A percentile compares a stretch with the other conserved stretches of the same genome.
Conservation (phyloP, 257 asterid genomes). For the Rhazya stricta region DNA sequence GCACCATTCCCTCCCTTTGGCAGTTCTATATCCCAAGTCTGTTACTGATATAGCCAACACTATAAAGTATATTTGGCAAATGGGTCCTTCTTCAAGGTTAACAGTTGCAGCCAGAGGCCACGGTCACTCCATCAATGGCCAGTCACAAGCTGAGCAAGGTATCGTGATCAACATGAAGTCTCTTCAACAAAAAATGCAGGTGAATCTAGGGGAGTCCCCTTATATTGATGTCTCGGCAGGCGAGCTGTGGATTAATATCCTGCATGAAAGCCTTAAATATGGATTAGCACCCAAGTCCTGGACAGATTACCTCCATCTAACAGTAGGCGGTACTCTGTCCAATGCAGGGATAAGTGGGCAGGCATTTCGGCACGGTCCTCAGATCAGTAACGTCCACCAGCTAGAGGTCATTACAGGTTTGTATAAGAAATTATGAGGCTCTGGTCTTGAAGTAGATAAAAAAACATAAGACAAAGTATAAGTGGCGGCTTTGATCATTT, state of each 20-base stretch:
- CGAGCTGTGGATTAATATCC: slow-evolving; percentile 75
- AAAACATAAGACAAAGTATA: background rate
- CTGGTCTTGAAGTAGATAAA: background rate
- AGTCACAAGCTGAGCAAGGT: slow-evolving; percentile 69
- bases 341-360: slow-evolving; percentile 96
- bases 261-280: slow-evolving; percentile 56
- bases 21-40: slow-evolving; percentile 70
- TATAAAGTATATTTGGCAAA: slow-evolving; percentile 63
- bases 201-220: slow-evolving; percentile 40
- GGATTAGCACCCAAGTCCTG: slow-evolving; percentile 87
- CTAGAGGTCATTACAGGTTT: slow-evolving; percentile 91
- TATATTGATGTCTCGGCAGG: slow-evolving; percentile 73
- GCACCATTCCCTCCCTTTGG: slow-evolving; percentile 56
- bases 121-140: slow-evolving; percentile 77
- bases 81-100: slow-evolving; percentile 59
- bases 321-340: slow-evolving; percentile 88
- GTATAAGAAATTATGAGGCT: slow-evolving; percentile 11
- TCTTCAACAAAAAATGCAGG: slow-evolving; percentile 45
- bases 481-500: background rate
- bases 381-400: slow-evolving; percentile 80
- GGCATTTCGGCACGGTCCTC: slow-evolving; percentile 92
- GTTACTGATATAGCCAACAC: slow-evolving; percentile 62
- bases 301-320: slow-evolving; percentile 87
- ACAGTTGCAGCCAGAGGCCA: slow-evolving; percentile 80
- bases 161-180: slow-evolving; percentile 74